Evolutionary conservation across 495 filamentous ascomycete genomes (phyloP), one percentile per base, ranked within the genome.

Genomic region (Choiromyces venosus): DNA sequence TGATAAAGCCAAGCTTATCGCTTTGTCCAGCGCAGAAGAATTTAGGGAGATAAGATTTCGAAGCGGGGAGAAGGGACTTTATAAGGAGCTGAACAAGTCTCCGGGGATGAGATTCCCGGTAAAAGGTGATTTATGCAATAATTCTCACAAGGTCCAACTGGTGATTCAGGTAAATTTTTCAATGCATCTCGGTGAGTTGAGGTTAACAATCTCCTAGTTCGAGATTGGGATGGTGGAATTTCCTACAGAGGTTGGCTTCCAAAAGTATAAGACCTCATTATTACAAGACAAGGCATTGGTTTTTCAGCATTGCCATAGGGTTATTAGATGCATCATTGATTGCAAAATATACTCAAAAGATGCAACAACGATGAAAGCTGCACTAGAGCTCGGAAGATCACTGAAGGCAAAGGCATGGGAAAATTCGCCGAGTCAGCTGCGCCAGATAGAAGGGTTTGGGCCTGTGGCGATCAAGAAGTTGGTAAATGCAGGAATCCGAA

Each of bases 351-450:
- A 85, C 33, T 86, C 89, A 8, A 83, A 87, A 10, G 93, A 97
- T 78, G 88, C 91, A 0, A 78, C 90, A 4, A 83, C 89, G 14
- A 86, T 87, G 14, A 86, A 87, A 66, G 91, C 89, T 73, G 91
- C 92, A 16, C 84, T 98, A 21, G 92, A 96, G 78, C 86, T 98
- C 29, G 86, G 89, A 9, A 85, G 96, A 72, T 92, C 92, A 71
- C 85, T 98, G 56, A 86, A 87, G 38, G 93, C 92, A 16, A 88
- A 87, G 72, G 91, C 89, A 5, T 98, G 96, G 96, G 96, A 98
- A 73, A 88, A 91, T 42, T 92, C 90, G 0, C 89, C 92, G 1
- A 85, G 90, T 25, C 92, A 97, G 71, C 87, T 99, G 81, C 93
- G 91, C 71, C 95, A 99, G 79, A 86, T 99, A 12, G 89, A 91